These are phyloP conservation scores for Pezicula rhizophila DNA, from an alignment of 2,329 filamentous ascomycete genomes.

Conservation along the genomic window DNA sequence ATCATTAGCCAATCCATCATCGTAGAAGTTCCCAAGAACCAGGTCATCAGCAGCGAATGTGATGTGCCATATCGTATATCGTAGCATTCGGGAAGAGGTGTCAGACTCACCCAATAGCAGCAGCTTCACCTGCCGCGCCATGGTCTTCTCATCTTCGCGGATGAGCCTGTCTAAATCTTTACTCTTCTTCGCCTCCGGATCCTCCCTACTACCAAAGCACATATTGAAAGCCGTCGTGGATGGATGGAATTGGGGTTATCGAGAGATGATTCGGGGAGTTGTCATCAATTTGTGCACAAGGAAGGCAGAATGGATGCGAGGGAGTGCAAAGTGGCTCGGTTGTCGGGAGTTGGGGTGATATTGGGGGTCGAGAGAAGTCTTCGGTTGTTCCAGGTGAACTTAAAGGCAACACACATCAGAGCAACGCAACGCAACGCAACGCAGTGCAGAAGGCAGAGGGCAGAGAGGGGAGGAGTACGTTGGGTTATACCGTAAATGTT, in stretches of 20 bases:
- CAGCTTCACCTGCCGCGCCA: constrained; percentile 87
- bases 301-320: neutral
- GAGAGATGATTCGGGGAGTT: neutral
- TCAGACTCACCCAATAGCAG: constrained; percentile 70
- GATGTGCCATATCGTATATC: neutral
- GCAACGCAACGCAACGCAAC: too few relatives aligned
- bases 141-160: constrained; percentile 78
- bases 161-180: constrained; percentile 82
- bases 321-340: too few relatives aligned
- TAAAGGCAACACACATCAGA: too few relatives aligned
- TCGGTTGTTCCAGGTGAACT: neutral
- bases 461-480: too few relatives aligned
- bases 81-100: constrained; percentile 13
- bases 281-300: neutral
- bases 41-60: neutral
- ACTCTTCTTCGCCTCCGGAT: constrained; percentile 47
- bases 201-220: constrained; percentile 54
- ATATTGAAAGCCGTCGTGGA: constrained; percentile 35
- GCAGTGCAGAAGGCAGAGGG: too few relatives aligned
- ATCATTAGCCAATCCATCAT: constrained; percentile 10
- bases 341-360: neutral
- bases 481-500: too few relatives aligned
- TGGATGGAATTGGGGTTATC: constrained; percentile 7
- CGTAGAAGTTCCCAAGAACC: neutral
- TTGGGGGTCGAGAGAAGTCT: neutral